Percentiles rank a stretch among this genome's conserved stretches.
These are phyloP conservation scores for Spencermartinsiella ligniputridi DNA, from an alignment of 1,139 yeast species.

Conservation along the genomic window DNA sequence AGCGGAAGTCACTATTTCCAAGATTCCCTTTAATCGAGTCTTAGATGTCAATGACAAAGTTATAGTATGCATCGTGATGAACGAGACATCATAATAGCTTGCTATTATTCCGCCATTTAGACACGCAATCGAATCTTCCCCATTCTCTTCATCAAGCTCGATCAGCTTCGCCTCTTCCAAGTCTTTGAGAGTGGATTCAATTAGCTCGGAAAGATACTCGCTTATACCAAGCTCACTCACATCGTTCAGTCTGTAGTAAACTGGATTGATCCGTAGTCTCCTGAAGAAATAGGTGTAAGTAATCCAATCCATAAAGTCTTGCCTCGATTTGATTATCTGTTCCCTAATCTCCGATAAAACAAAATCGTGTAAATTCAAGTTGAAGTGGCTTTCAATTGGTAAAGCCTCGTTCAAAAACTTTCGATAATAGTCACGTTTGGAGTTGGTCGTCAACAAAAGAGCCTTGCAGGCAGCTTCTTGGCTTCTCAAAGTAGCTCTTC, in stretches of 20 bases:
- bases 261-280: conserved; percentile 75
- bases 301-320: conserved; percentile 88
- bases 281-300: conserved; percentile 81
- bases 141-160: conserved; percentile 42
- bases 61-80: conserved; percentile 59
- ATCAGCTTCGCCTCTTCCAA: conserved; percentile 58
- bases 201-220: conserved; percentile 74
- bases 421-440: conserved; percentile 59
- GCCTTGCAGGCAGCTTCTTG: conserved; percentile 39
- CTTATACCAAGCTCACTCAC: conserved; percentile 66
- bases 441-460: conserved; percentile 52
- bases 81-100: conserved; percentile 63
- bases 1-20: conserved; percentile 65
- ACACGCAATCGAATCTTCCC: conserved; percentile 46
- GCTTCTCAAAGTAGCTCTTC: conserved; percentile 42
- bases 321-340: conserved; percentile 61
- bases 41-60: conserved; percentile 49
- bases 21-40: conserved; percentile 55
- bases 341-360: conserved; percentile 69
- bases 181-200: conserved; percentile 69
- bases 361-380: conserved; percentile 55
- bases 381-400: conserved; percentile 79
- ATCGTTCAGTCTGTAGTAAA: conserved; percentile 75
- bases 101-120: conserved; percentile 71
- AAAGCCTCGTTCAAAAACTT: conserved; percentile 69